Base-by-base conservation (phyloP, 768 basidiomycete species). In the Leccinellum luteum region DNA sequence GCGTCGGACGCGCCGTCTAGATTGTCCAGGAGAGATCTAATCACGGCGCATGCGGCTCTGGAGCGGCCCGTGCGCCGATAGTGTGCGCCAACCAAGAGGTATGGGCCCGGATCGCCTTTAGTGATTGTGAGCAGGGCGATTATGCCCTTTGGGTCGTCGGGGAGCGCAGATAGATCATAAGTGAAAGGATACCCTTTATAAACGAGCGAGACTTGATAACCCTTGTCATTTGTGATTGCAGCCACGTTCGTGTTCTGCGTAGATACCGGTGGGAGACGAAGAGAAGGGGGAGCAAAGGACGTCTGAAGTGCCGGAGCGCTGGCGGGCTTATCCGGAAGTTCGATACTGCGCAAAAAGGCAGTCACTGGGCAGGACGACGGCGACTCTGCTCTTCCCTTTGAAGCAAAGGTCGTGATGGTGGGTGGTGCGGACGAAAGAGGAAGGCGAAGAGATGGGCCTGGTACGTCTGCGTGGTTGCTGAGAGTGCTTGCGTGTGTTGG, bases 1-100 rank as follows among this genome's bases (percentile, higher is more conserved):
- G 44, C 32, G 43, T 45, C 48, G 35, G 60, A 51, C 4, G 35
- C 34, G 23, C 6, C 45, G 34, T 60, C 56, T 30, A 66, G 31
- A 35, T 3, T 61, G 10, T 62, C 55, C 23, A 72, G 61, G 13
- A 72, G 55, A 4, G 69, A 68, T 60, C 61, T 63, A 34, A 72
- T 65, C 8, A 72, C 63, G 47, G 65, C 52, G 44, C 70, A 55
- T 13, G 70, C 70, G 51, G 70, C 70, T 53, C 60, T 62, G 54
- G 70, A 57, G 31, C 70, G 72, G 52, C 69, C 70, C 48, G 70
- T 72, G 38, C 72, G 68, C 57, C 70, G 67, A 60, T 72, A 72
- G 62, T 70, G 72, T 30, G 72, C 70, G 12, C 64, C 62, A 25
- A 72, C 58, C 41, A 72, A 45, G 54, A 72, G 30, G 62, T 72